Evolutionary conservation across 306 rosid species (phyloP).

Genomic region (Prunus mira): DNA sequence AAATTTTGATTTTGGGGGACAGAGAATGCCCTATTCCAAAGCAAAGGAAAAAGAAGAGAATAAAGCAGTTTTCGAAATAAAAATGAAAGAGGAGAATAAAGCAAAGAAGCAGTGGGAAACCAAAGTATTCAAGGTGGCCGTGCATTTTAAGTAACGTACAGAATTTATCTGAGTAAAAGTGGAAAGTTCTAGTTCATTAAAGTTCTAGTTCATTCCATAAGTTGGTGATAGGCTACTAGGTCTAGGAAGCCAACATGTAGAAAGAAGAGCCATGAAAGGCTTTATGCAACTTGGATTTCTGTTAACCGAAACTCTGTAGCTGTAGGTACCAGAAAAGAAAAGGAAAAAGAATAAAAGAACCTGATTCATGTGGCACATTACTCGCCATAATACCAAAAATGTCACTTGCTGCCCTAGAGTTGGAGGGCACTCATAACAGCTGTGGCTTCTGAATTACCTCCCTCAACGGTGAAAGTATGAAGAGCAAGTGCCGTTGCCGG

Average conservation of each 20-base stretch:
- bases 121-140: slow-evolving; percentile 31
- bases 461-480: too few relatives aligned
- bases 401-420: too few relatives aligned
- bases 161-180: not conserved
- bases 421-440: not conserved
- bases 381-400: too few relatives aligned
- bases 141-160: slow-evolving; percentile 23
- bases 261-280: not conserved
- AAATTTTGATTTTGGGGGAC: slow-evolving; percentile 24
- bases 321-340: not conserved
- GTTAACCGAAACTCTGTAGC: not conserved
- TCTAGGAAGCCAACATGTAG: too few relatives aligned
- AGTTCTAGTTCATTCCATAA: not conserved
- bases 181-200: slow-evolving; percentile 7
- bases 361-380: too few relatives aligned
- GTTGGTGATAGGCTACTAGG: too few relatives aligned
- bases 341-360: not conserved
- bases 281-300: not conserved
- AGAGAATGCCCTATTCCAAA: slow-evolving; percentile 32
- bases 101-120: slow-evolving; percentile 1
- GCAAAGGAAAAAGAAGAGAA: slow-evolving; percentile 26
- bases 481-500: too few relatives aligned
- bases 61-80: slow-evolving; percentile 8
- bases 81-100: not conserved
- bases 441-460: too few relatives aligned